Conservation (phyloP, 352 stramenopile genomes). For the Thalassiosira mediterranea region DNA sequence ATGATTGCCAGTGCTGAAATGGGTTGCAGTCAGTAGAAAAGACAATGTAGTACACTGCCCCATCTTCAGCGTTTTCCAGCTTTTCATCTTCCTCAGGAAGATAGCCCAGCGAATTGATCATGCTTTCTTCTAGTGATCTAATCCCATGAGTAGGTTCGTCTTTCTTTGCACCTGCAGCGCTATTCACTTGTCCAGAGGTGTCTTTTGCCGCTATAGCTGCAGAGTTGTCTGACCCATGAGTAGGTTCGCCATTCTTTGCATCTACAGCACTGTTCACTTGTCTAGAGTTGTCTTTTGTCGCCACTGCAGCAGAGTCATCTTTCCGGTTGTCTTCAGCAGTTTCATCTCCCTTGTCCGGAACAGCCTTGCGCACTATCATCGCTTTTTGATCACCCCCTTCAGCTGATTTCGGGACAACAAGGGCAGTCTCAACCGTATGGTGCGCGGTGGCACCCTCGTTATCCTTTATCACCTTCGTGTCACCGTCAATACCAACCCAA, state of each 20-base stretch:
- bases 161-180: background rate
- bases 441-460: constrained; percentile 42
- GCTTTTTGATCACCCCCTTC: background rate
- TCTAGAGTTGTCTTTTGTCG: background rate
- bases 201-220: background rate
- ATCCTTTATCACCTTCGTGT: constrained; percentile 57
- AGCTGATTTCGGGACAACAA: background rate
- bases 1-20: constrained; percentile 87
- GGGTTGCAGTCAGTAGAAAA: constrained; percentile 86
- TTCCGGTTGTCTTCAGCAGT: background rate
- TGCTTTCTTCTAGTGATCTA: constrained; percentile 47
- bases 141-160: constrained; percentile 19
- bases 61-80: constrained; percentile 29
- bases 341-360: background rate
- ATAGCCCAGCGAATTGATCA: constrained; percentile 39
- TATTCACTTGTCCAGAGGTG: background rate
- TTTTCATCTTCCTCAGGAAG: constrained; percentile 41
- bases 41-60: constrained; percentile 68
- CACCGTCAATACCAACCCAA: constrained; percentile 78
- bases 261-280: background rate
- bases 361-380: constrained; percentile 1
- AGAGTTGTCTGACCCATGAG: background rate
- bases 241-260: background rate
- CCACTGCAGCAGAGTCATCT: no score
- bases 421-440: background rate